These are phyloP conservation scores for Lentinus brumalis DNA, from an alignment of 768 basidiomycete genomes.

Conservation along the genomic window DNA sequence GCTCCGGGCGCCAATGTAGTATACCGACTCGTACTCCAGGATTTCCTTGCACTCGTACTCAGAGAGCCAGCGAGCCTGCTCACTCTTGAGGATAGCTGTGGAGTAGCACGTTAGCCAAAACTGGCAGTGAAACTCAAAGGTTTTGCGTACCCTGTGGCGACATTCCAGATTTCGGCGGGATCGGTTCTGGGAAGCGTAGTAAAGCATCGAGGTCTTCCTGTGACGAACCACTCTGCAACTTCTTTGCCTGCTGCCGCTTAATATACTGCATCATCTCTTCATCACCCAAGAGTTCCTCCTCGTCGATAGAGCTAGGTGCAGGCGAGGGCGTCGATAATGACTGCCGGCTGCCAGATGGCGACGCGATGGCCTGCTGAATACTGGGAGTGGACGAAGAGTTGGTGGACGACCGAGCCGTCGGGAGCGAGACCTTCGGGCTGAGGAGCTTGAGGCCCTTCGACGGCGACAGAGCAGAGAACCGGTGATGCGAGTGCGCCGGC, in stretches of 20 bases:
- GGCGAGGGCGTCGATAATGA: constrained; percentile 87
- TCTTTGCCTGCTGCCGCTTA: constrained; percentile 86
- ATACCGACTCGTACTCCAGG: constrained; percentile 81
- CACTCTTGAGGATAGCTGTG: constrained; percentile 66
- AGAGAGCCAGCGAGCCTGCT: constrained; percentile 72
- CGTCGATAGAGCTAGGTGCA: constrained; percentile 72
- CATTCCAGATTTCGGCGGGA: constrained; percentile 63
- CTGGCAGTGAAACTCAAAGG: not conserved
- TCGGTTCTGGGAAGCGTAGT: constrained; percentile 91
- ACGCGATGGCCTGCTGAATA: constrained; percentile 51
- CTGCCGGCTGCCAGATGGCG: constrained; percentile 73
- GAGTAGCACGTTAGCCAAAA: constrained; percentile 12
- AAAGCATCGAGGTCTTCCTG: constrained; percentile 88
- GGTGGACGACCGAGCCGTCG: constrained; percentile 57
- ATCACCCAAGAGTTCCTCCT: constrained; percentile 87
- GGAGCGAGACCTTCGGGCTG: constrained; percentile 72
- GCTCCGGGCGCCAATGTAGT: constrained; percentile 76
- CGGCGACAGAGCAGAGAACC: constrained; percentile 83
- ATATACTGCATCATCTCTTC: constrained; percentile 98
- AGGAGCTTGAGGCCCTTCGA: constrained; percentile 83
- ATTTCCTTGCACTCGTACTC: constrained; percentile 92
- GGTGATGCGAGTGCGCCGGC: constrained; percentile 49
- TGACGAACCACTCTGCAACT: constrained; percentile 76
- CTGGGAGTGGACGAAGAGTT: constrained; percentile 49
- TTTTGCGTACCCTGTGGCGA: constrained; percentile 67